Conservation (phyloP, 441 rosid species). For the Macaranga tanarius region DNA sequence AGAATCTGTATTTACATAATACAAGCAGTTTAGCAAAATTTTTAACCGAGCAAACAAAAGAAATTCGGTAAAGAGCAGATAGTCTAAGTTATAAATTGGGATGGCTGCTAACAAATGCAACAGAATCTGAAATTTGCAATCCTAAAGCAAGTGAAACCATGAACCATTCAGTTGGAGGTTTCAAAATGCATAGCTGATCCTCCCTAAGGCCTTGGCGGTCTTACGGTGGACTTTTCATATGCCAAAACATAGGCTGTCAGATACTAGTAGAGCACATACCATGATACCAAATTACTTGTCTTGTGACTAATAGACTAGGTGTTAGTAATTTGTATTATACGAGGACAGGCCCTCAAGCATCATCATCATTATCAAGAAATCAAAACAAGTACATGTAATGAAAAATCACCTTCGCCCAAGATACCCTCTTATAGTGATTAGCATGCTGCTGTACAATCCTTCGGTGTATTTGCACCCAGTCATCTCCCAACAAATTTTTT, state of each 20-base stretch:
- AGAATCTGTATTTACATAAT: conserved; percentile 54
- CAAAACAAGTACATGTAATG: background rate
- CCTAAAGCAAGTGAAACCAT: background rate
- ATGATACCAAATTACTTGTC: too few species aligned
- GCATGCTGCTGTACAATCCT: conserved; percentile 94
- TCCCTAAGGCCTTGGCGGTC: background rate
- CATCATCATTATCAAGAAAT: background rate
- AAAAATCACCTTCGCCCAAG: conserved; percentile 82
- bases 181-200: background rate
- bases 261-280: background rate
- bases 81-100: background rate
- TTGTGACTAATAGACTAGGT: too few species aligned
- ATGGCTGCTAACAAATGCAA: background rate
- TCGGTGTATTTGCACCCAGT: conserved; percentile 96
- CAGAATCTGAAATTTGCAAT: background rate
- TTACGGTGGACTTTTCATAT: background rate
- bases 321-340: too few species aligned
- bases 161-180: background rate
- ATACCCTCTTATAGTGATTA: conserved; percentile 89
- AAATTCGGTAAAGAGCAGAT: background rate
- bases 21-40: conserved; percentile 15
- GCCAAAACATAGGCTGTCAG: background rate
- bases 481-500: conserved; percentile 89
- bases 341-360: background rate
- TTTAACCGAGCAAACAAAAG: background rate